Evolutionary conservation across 495 filamentous ascomycete species (phyloP), one percentile per base, ranked within the genome.

Genomic region (Xylaria intraflava): DNA sequence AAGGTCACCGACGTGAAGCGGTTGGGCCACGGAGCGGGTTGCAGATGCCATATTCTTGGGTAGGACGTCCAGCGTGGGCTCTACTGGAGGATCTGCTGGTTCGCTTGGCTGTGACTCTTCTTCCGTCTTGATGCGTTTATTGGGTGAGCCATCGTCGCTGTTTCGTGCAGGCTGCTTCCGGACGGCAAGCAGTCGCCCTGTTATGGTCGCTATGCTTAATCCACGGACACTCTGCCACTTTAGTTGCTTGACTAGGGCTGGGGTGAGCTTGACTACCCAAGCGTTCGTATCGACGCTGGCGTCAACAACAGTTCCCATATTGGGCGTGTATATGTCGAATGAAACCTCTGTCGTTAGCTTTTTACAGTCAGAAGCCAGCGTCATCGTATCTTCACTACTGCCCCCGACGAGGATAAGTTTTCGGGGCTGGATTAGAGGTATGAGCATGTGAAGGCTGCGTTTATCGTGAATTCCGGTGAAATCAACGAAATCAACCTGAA

Each of bases 261-360:
- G 88, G 51, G 86, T 88, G 26, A 99, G 78, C 62, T 89, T 95
- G 45, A 97, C 86, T 24, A 86, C 84, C 93, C 93, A 99, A 20
- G 93, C 92, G 65, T 96, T 97, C 6, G 91, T 97, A 61, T 99
- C 93, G 33, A 97, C 91, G 59, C 90, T 95, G 12, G 92, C 93
- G 66, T 97, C 83, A 44, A 97, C 77, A 2, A 75, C 71, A 45
- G 78, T 71, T 14, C 90, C 89, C 31, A 86, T 74, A 11, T 62
- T 66, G 1, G 94, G 93, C 0, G 89, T 90, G 68, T 90, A 92
- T 17, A 97, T 85, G 53, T 86, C 83, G 51, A 78, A 63, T 9
- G 58, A 64, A 19, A 67, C 67, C 11, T 70, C 67, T n/a, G 71
- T 76, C 24, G 94, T 75, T 0, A 94, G 76, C 58, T 87, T 84